These are phyloP conservation scores for Tausonia pullulans DNA, from an alignment of 1,284 basidiomycete species.

Conservation along the genomic window DNA sequence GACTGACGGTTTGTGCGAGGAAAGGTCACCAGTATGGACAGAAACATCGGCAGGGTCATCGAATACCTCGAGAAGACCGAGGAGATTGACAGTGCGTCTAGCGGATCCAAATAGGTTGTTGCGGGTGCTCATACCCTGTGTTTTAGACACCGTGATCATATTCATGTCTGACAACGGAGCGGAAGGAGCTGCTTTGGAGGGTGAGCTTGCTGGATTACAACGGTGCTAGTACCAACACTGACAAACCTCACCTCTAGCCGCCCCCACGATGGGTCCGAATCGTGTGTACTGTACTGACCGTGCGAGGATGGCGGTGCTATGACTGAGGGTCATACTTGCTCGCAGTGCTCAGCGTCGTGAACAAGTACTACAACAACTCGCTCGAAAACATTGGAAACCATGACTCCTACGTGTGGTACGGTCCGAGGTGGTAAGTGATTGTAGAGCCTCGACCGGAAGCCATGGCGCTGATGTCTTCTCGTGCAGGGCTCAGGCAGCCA, in stretches of 20 bases:
- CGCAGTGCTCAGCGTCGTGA: conserved; percentile 15
- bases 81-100: not conserved
- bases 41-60: conserved; percentile 25
- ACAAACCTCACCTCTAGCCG: too few relatives aligned
- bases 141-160: conserved; percentile 26
- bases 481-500: conserved; percentile 27
- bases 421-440: too few relatives aligned
- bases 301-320: too few relatives aligned
- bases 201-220: too few relatives aligned
- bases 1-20: too few relatives aligned
- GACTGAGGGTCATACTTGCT: too few relatives aligned
- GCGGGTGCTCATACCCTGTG: too few relatives aligned
- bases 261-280: too few relatives aligned
- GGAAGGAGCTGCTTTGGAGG: conserved; percentile 24
- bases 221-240: too few relatives aligned
- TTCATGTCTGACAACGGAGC: conserved; percentile 32
- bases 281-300: too few relatives aligned
- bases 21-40: conserved; percentile 23
- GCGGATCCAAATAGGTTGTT: too few relatives aligned
- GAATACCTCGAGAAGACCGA: conserved; percentile 19
- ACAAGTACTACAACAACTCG: conserved; percentile 22
- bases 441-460: conserved; percentile 9
- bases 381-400: conserved; percentile 24
- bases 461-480: not conserved
- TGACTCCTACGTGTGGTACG: conserved; percentile 22